Conservation (phyloP, 1,284 basidiomycete species). For the Phellinidium pouzarii region DNA sequence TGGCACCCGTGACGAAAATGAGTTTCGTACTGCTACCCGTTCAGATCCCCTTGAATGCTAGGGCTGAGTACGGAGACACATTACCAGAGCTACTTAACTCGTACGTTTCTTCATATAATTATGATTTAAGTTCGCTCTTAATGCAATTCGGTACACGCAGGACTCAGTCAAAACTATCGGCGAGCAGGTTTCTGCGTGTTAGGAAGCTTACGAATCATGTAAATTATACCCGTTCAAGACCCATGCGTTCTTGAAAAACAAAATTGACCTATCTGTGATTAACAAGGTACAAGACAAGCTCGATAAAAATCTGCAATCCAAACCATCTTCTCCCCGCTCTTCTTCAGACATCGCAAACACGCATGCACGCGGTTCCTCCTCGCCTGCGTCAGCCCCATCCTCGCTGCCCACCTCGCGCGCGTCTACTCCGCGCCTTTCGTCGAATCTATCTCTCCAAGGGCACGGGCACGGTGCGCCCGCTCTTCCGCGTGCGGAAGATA, state of each 20-base stretch:
- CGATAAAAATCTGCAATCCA: constrained; percentile 42
- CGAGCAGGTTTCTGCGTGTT: constrained; percentile 79
- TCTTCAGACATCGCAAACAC: constrained; percentile 34
- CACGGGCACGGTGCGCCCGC: constrained; percentile 22
- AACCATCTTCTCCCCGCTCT: constrained; percentile 31
- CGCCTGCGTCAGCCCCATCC: background rate
- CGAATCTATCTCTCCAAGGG: constrained; percentile 1
- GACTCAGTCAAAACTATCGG: constrained; percentile 81
- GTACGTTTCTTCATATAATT: constrained; percentile 36
- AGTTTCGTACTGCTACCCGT: constrained; percentile 87
- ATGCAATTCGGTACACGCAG: constrained; percentile 28
- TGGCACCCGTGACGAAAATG: constrained; percentile 57
- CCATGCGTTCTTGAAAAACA: background rate
- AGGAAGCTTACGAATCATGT: constrained; percentile 83
- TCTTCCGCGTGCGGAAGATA: constrained; percentile 53
- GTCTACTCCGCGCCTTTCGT: constrained; percentile 11
- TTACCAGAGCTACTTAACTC: constrained; percentile 73
- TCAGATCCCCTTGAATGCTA: constrained; percentile 31
- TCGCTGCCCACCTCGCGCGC: constrained; percentile 7
- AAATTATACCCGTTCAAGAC: constrained; percentile 25
- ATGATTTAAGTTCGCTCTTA: constrained; percentile 4
- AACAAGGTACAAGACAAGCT: constrained; percentile 80
- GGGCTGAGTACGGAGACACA: constrained; percentile 46
- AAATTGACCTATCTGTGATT: constrained; percentile 6
- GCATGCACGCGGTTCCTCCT: constrained; percentile 8